Base-by-base conservation (phyloP, 768 basidiomycete genomes). In the Suillus subaureus region DNA sequence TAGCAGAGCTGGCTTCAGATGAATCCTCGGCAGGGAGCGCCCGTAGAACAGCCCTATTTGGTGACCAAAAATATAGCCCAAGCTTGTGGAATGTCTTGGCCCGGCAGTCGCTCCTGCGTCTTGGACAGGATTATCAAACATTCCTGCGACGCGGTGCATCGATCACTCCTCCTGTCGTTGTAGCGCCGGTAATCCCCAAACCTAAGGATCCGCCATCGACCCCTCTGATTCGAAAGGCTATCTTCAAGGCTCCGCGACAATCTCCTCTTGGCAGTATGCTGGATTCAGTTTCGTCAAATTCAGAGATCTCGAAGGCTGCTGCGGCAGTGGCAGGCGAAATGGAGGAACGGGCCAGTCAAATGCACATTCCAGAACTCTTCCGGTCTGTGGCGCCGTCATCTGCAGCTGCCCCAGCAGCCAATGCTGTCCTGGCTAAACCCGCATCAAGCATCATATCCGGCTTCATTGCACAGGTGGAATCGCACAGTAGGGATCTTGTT, bases 111-210 rank as follows among this genome's bases (percentile, higher is more conserved):
- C 80, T 94, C 2, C 71, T 90, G 12, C 72, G 84, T 8, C 80
- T 94, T 1, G 92, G 90, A 11, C 72, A 78, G 1, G 91, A 94
- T 73, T 93, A 93, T 67, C 90, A 90, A 69, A 78, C 81, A 0
- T 79, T 93, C 57, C 77, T 90, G 3, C 81, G 85, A 1, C 79
- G 85, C n/a, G 92, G 92, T 1, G 78, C 79, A 23, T 80, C 80
- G 7, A 71, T 74, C 1, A 70, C 78, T 11, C 61, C 72, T 65
- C 70, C 35, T 18, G 67, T 64, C 21, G 58, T 68, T 23, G 58
- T 69, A 8, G 71, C 81, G n/a, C 26, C 73, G 2, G 64, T 72
- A 8, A 73, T 79, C 1, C 57, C 74, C 8, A 75, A 75, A 16
- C 61, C 74, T 6, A 61, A 72, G 23, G 70, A 78, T 74, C 71